phyloP scores from a whole-genome alignment of 2,329 filamentous ascomycete species.

The Xylaria sp. region DNA sequence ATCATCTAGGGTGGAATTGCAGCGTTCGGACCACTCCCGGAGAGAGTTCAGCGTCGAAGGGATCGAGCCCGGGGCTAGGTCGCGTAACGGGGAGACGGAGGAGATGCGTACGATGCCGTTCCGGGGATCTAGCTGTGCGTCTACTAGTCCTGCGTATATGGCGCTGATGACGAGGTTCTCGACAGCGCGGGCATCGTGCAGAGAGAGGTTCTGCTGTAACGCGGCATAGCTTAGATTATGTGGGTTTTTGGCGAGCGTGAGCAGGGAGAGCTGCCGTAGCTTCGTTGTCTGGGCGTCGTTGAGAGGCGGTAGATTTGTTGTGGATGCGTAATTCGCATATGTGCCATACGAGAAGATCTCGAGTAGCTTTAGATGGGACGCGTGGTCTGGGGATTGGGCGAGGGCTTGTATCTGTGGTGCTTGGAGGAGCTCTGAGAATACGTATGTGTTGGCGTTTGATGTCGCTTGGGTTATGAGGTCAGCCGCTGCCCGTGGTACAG shows the following conservation, averaged over 20 bases:
- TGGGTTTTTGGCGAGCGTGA: conserved; percentile 78
- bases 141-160: conserved; percentile 85
- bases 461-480: conserved; percentile 90
- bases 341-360: conserved; percentile 94
- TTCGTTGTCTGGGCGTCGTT: conserved; percentile 80
- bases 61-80: conserved; percentile 80
- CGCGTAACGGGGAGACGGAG: conserved; percentile 85
- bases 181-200: conserved; percentile 74
- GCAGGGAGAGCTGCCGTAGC: conserved; percentile 88
- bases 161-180: conserved; percentile 88
- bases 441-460: conserved; percentile 86
- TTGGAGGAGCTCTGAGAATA: conserved; percentile 93
- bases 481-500: conserved; percentile 82
- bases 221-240: conserved; percentile 77
- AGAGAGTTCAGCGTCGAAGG: conserved; percentile 75
- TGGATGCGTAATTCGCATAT: conserved; percentile 75
- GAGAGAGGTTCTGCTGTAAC: conserved; percentile 73
- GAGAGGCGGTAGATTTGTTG: conserved; percentile 73
- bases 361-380: conserved; percentile 74
- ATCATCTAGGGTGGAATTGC: conserved; percentile 75
- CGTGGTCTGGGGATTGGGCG: conserved; percentile 68
- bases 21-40: conserved; percentile 80
- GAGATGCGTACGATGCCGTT: conserved; percentile 79
- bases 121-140: conserved; percentile 84
- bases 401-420: conserved; percentile 83